phyloP scores from a whole-genome alignment of 331 rosid genomes.

The Cydonia oblonga region DNA sequence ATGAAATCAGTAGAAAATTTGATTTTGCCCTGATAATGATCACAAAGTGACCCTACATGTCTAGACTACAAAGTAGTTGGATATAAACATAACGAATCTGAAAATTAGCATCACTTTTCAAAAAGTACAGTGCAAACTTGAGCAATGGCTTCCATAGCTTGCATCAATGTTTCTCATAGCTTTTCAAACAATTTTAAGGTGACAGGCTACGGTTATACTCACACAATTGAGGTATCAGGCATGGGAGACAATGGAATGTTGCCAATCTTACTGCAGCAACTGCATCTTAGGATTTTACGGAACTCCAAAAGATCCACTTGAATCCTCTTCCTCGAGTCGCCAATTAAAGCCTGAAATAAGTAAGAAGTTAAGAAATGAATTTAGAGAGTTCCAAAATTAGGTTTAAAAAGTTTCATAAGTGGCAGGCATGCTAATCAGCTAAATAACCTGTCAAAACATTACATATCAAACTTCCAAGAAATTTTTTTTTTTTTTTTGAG shows the following conservation, averaged over 20 bases:
- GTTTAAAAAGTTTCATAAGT: not conserved
- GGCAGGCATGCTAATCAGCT: not conserved
- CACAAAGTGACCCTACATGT: not conserved
- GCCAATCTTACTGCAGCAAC: conserved; percentile 57
- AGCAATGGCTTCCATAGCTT: not conserved
- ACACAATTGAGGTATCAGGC: conserved; percentile 88
- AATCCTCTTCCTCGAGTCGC: conserved; percentile 69
- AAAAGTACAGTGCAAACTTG: not conserved
- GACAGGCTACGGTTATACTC: conserved; percentile 26
- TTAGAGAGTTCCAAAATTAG: not conserved
- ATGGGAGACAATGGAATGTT: conserved; percentile 42
- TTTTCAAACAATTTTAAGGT: not conserved
- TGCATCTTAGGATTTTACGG: conserved; percentile 52
- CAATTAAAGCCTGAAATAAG: conserved; percentile 45
- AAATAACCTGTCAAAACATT: not conserved
- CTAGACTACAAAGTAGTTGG: not conserved
- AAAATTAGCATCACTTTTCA: not conserved
- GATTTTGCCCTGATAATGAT: not conserved
- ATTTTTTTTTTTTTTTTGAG: no score
- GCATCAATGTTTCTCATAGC: not conserved
- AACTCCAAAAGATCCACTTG: conserved; percentile 67
- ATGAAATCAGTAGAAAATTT: not conserved
- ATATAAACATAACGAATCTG: not conserved
- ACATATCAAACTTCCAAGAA: not conserved
- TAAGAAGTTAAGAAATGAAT: not conserved